Conservation (phyloP, 129 eudicot species). For the Lactuca sativa region DNA sequence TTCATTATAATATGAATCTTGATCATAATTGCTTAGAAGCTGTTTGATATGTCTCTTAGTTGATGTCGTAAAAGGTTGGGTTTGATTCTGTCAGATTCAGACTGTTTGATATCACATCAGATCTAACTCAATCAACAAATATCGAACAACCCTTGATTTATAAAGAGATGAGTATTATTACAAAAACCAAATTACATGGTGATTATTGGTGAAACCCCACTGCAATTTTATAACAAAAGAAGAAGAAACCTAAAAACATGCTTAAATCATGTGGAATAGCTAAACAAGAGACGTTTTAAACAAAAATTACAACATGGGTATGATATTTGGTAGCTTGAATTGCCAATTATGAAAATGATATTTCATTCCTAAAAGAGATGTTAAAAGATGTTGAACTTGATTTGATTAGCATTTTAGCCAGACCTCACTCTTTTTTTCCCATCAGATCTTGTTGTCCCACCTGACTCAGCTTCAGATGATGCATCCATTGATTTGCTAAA, state of each 20-base stretch:
- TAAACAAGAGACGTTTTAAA: constrained; percentile 19
- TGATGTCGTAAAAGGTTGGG: too few species aligned
- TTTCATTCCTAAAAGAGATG: constrained; percentile 15
- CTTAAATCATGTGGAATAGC: constrained; percentile 28
- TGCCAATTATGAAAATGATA: constrained; percentile 32
- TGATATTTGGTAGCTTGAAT: constrained; percentile 31
- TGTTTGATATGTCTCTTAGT: too few species aligned
- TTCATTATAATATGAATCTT: constrained; percentile 10
- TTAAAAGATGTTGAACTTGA: constrained; percentile 9
- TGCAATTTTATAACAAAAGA: constrained; percentile 15
- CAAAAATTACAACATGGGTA: constrained; percentile 30
- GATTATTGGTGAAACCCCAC: constrained; percentile 15
- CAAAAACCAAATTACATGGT: constrained; percentile 20
- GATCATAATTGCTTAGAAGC: neutral
- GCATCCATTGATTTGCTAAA: constrained; percentile 67
- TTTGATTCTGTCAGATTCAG: too few species aligned
- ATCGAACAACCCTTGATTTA: neutral
- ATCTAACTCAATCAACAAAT: too few species aligned
- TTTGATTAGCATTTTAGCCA: constrained; percentile 16
- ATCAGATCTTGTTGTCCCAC: constrained; percentile 54
- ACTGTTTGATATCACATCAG: too few species aligned
- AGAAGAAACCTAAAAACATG: constrained; percentile 9
- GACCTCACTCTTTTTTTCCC: constrained; percentile 71
- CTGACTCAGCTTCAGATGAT: constrained; percentile 72
- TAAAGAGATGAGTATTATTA: constrained; percentile 19